Percentiles rank a stretch among this genome's conserved stretches.
These are phyloP conservation scores for Evansstolkia leycettana DNA, from an alignment of 495 filamentous ascomycete genomes.

Conservation along the genomic window DNA sequence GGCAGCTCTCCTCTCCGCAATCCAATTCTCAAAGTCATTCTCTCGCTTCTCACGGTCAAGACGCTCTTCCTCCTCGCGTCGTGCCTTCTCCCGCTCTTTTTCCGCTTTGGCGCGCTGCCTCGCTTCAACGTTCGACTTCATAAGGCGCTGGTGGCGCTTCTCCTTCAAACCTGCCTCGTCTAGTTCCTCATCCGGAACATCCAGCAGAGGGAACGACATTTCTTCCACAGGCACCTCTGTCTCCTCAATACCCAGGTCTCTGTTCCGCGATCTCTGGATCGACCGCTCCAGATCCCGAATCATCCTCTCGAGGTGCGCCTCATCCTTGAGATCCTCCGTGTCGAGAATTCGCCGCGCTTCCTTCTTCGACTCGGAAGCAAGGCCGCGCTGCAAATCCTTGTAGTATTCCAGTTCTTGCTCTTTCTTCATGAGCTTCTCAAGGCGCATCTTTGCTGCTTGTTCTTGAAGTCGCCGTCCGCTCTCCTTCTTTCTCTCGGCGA, in stretches of 20 bases:
- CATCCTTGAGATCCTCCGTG: conserved; percentile 82
- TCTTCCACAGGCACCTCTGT: conserved; percentile 62
- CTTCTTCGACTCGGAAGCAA: conserved; percentile 70
- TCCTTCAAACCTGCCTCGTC: conserved; percentile 82
- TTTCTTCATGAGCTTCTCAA: conserved; percentile 89
- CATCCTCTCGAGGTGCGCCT: conserved; percentile 62
- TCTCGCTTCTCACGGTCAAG: conserved; percentile 73
- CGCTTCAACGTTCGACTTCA: conserved; percentile 91
- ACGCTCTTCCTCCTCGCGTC: conserved; percentile 68
- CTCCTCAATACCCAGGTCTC: conserved; percentile 77
- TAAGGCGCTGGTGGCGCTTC: conserved; percentile 80
- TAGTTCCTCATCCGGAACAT: conserved; percentile 80
- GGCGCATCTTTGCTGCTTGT: conserved; percentile 89
- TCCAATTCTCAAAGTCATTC: conserved; percentile 77
- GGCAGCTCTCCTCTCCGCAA: conserved; percentile 63
- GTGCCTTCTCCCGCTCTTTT: conserved; percentile 81
- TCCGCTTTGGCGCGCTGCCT: conserved; percentile 84
- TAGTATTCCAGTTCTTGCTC: conserved; percentile 93
- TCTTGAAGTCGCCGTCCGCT: conserved; percentile 85
- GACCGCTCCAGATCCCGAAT: conserved; percentile 81
- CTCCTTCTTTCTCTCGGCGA: conserved; percentile 87
- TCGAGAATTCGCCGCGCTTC: conserved; percentile 77
- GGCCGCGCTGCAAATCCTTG: conserved; percentile 58
- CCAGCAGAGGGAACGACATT: conserved; percentile 76
- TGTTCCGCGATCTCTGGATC: conserved; percentile 78